These are phyloP conservation scores for Peterozyma xylosa DNA, from an alignment of 805 yeast species.

Conservation along the genomic window DNA sequence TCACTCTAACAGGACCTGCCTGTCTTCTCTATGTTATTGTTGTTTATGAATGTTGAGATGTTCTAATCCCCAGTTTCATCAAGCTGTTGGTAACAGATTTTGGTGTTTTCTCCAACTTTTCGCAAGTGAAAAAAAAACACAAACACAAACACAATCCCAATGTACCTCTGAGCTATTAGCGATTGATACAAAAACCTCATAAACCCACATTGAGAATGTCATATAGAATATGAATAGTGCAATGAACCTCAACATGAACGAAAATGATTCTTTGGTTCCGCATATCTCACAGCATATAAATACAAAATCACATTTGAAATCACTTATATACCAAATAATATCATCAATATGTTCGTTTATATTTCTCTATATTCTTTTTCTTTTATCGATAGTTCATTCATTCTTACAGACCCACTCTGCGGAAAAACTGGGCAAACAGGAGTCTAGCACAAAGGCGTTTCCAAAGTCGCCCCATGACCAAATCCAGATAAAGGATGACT, in stretches of 20 bases:
- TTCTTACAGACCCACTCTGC: no score
- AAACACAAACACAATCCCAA: background rate
- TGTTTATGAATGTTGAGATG: no score
- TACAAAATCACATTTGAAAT: background rate
- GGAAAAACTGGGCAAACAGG: no score
- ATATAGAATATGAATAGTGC: background rate
- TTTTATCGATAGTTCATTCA: background rate
- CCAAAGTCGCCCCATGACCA: background rate
- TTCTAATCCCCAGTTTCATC: no score
- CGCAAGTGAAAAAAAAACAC: background rate
- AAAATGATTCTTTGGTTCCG: background rate
- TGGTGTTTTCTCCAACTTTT: no score
- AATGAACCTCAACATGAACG: background rate
- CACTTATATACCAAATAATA: no score
- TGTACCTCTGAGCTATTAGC: background rate
- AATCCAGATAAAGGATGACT: slow-evolving; percentile 30
- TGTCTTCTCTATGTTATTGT: no score
- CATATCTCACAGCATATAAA: slow-evolving; percentile 5
- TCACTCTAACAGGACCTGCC: no score
- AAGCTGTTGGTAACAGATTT: no score
- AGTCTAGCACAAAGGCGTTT: background rate
- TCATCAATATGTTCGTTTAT: slow-evolving; percentile 5
- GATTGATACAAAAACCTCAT: background rate
- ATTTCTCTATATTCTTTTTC: slow-evolving; percentile 1
- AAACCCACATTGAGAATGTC: no score